Conservation (phyloP, 768 basidiomycete genomes). For the Tephrocybe rancida region DNA sequence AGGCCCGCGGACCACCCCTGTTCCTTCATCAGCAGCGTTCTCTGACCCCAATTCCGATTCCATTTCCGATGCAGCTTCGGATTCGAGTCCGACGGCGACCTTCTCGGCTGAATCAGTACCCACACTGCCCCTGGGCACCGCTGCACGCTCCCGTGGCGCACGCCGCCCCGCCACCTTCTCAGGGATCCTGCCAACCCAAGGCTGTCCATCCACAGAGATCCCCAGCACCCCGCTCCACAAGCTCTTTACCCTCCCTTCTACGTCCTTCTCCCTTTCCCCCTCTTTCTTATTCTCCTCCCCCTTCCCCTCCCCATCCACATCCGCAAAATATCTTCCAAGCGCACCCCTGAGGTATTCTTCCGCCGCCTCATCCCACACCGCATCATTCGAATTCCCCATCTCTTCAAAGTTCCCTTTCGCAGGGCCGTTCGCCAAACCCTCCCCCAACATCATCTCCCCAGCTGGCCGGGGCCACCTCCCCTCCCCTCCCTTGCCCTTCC, state of each 20-base stretch:
- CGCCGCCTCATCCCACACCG: conserved; percentile 26
- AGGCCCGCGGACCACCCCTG: background rate
- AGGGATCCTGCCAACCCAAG: conserved; percentile 75
- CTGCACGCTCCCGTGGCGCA: too few relatives aligned
- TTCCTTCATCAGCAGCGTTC: too few relatives aligned
- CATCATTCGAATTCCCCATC: conserved; percentile 41
- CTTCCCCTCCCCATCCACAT: conserved; percentile 18
- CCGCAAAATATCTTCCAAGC: conserved; percentile 54
- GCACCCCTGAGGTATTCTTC: conserved; percentile 36
- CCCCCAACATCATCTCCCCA: conserved; percentile 71
- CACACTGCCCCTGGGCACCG: too few relatives aligned
- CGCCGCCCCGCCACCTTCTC: conserved; percentile 44
- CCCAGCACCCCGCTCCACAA: conserved; percentile 70
- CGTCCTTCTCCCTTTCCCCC: too few relatives aligned
- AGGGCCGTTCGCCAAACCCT: conserved; percentile 41
- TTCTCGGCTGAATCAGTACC: too few relatives aligned
- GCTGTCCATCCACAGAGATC: conserved; percentile 58
- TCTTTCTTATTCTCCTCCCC: conserved; percentile 43
- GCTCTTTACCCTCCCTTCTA: conserved; percentile 53
- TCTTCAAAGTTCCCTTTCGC: conserved; percentile 29
- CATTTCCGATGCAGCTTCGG: too few relatives aligned
- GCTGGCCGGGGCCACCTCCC: conserved; percentile 25
- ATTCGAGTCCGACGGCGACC: too few relatives aligned
- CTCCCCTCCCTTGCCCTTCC: background rate
- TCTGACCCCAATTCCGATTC: too few relatives aligned